Evolutionary conservation across 2,329 filamentous ascomycete genomes (phyloP).

Genomic region (Ploettnerulaceae sp.): DNA sequence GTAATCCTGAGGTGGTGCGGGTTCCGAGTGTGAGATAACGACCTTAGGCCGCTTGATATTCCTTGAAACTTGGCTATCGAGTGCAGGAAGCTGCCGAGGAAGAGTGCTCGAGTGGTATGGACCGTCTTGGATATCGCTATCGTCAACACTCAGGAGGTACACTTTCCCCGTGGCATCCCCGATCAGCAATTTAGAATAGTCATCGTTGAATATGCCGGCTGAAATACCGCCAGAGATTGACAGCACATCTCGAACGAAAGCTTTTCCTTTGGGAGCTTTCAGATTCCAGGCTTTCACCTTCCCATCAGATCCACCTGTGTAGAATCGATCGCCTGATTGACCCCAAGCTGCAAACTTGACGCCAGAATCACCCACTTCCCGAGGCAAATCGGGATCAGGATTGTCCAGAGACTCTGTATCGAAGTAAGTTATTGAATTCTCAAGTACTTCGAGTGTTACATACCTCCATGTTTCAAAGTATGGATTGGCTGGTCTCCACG

Average conservation of each 20-base stretch:
- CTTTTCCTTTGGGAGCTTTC: slow-evolving; percentile 38
- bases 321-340: slow-evolving; percentile 50
- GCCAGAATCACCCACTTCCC: slow-evolving; percentile 54
- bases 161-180: slow-evolving; percentile 59
- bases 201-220: slow-evolving; percentile 53
- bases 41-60: slow-evolving; percentile 37
- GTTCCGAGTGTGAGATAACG: slow-evolving; percentile 47
- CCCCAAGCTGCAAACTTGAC: slow-evolving; percentile 63
- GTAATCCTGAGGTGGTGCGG: slow-evolving; percentile 38
- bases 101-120: not conserved
- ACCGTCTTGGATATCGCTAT: slow-evolving; percentile 32
- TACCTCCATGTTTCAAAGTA: slow-evolving; percentile 48
- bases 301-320: slow-evolving; percentile 60
- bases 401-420: slow-evolving; percentile 32
- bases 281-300: slow-evolving; percentile 60
- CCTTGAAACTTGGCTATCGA: slow-evolving; percentile 3
- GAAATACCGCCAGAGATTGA: slow-evolving; percentile 53
- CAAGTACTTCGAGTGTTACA: too few species aligned
- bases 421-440: too few species aligned
- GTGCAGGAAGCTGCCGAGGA: not conserved
- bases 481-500: slow-evolving; percentile 52
- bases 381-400: slow-evolving; percentile 27
- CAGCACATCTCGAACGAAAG: slow-evolving; percentile 49
- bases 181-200: slow-evolving; percentile 50
- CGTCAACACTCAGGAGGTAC: slow-evolving; percentile 48